Base-by-base conservation (phyloP, 2,329 filamentous ascomycete genomes). In the Raffaelea ambrosiae region DNA sequence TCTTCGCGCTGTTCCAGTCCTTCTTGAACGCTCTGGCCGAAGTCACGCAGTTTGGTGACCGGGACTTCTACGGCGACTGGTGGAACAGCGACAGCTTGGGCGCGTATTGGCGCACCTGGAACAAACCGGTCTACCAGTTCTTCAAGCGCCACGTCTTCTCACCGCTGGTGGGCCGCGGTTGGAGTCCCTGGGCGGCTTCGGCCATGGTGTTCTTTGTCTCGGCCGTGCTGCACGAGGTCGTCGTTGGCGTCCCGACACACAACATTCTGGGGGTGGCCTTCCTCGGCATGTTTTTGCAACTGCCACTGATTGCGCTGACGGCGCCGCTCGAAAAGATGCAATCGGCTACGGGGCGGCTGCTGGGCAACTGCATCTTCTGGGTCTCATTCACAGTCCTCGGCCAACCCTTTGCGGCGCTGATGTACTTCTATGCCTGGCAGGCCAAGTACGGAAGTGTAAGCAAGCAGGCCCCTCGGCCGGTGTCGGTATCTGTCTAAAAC, bases 391-490 rank as follows among this genome's bases (percentile, higher is more conserved):
- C 91, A 54, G 79, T 97, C 3, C 85, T 98, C 13, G 93, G 93
- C 3, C 93, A 98, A 70, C 93, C 93, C 0, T 78, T 97, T 57
- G 93, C 88, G 1, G 90, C 88, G 1, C 70, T 98, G 51, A 74
- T 95, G 63, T 98, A 98, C 65, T 98, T 96, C 65, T 97, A 97
- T 63, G 90, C 90, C 1, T 98, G 93, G 91, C 91, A 97, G 68
- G 88, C 88, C 48, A 97, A 97, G 70, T 96, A 95, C 62, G 93
- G 93, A 13, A 89, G 84, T 58, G 84, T 90, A 20, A 87, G 77
- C 55, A 29, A 29, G 26, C 26, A 29, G 26, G 26, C 26, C 7
- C 26, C 26, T 7, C 7, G 7, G 26, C 26, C 26, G 7, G 13
- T 29, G 26, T 29, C 26, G 26, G n/a, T n/a, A n/a, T n/a, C n/a